Evolutionary conservation across 371 early-diverging fungal genomes (phyloP).

Genomic region (Lichtheimia ramosa): DNA sequence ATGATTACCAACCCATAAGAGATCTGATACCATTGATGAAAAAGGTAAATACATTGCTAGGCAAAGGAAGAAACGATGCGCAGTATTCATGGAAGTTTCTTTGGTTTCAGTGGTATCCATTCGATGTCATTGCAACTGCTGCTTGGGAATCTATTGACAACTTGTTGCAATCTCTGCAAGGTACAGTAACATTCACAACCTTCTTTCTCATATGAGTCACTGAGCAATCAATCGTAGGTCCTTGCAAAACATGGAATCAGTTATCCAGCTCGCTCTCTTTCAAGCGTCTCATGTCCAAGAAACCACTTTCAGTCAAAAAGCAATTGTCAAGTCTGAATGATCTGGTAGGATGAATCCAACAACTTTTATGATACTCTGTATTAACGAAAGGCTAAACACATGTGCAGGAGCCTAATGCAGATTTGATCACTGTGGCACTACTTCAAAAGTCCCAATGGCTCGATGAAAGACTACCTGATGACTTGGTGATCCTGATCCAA

Average conservation of each 20-base stretch:
- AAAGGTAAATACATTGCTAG: slow-evolving; percentile 2
- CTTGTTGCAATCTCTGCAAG: background rate
- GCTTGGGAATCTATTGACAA: background rate
- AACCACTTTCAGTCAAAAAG: background rate
- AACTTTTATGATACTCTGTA: too few species aligned
- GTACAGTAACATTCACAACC: background rate
- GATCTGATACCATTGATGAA: background rate
- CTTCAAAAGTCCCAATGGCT: slow-evolving; percentile 8
- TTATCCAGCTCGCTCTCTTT: background rate
- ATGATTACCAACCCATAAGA: background rate
- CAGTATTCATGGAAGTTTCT: background rate
- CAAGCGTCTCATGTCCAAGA: slow-evolving; percentile 3
- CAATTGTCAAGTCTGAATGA: background rate
- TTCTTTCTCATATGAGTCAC: too few species aligned
- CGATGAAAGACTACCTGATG: background rate
- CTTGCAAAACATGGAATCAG: background rate
- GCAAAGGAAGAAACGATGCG: background rate
- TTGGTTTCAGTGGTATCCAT: slow-evolving; percentile 2
- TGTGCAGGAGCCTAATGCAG: background rate
- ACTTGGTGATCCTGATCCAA: background rate
- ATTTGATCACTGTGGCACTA: background rate
- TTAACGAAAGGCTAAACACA: too few species aligned
- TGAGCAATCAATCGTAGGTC: background rate
- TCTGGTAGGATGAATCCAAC: too few species aligned
- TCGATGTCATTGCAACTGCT: slow-evolving; percentile 1